Conservation (phyloP, 805 yeast species). For the Sugiyamaella smithiae region DNA sequence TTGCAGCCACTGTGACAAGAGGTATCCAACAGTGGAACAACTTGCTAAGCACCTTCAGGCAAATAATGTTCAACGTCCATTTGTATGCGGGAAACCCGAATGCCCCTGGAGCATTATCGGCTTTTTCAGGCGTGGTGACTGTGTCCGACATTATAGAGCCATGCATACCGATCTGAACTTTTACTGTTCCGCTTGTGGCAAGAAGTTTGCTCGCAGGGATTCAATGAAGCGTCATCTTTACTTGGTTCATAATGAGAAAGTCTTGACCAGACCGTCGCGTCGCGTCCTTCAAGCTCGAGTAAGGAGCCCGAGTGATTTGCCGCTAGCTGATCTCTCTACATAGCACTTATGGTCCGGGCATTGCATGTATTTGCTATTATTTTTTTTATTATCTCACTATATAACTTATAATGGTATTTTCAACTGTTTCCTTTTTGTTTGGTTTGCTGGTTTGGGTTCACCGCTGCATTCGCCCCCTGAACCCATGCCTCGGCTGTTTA, state of each 20-base stretch:
- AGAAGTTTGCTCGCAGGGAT: constrained; percentile 33
- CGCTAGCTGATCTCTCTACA: no score
- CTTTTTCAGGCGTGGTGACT: constrained; percentile 37
- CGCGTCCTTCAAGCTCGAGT: no score
- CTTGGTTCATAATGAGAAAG: constrained; percentile 31
- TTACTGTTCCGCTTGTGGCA: constrained; percentile 27
- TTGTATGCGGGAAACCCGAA: constrained; percentile 33
- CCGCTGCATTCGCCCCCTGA: constrained; percentile 3
- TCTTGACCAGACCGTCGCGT: constrained; percentile 37
- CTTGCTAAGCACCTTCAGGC: constrained; percentile 39
- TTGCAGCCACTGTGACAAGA: constrained; percentile 39
- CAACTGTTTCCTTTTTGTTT: no score
- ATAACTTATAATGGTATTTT: no score
- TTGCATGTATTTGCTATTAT: no score
- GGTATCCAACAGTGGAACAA: constrained; percentile 33
- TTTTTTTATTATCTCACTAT: no score
- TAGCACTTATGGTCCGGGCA: no score
- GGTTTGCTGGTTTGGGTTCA: no score
- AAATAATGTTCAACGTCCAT: constrained; percentile 34
- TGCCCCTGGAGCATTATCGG: constrained; percentile 47
- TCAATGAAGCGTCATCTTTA: constrained; percentile 36
- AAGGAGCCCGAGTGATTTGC: no score
- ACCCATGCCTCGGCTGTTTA: constrained; percentile 3
- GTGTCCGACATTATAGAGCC: constrained; percentile 35
- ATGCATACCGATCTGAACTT: constrained; percentile 26